Conservation (phyloP, 2,329 filamentous ascomycete genomes). For the Exophiala viscosa region DNA sequence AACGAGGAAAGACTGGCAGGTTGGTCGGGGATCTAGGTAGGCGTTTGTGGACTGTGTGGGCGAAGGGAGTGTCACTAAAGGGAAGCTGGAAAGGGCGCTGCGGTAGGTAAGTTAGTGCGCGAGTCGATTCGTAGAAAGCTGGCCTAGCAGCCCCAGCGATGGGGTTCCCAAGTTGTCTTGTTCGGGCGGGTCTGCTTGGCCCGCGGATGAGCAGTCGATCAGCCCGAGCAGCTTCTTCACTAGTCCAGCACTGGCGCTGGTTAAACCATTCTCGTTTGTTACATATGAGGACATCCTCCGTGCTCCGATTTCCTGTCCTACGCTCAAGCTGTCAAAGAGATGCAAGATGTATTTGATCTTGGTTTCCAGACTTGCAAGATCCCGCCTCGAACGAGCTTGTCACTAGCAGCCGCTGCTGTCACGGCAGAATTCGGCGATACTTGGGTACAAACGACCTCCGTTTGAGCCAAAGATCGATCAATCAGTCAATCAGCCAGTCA, state of each 20-base stretch:
- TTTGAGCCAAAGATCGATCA: too few species aligned
- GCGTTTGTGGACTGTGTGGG: not conserved
- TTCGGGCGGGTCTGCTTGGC: constrained; percentile 6
- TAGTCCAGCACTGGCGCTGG: not conserved
- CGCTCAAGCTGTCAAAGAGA: too few species aligned
- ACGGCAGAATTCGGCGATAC: too few species aligned
- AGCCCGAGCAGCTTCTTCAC: not conserved
- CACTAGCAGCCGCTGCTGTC: too few species aligned
- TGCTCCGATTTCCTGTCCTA: too few species aligned
- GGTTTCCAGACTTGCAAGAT: too few species aligned
- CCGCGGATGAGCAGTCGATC: constrained; percentile 3
- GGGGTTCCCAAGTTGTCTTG: constrained; percentile 1
- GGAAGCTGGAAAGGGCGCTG: not conserved
- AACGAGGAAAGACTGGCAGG: constrained; percentile 3
- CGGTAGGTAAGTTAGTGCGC: not conserved
- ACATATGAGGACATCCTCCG: too few species aligned
- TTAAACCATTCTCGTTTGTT: not conserved
- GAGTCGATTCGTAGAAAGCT: not conserved
- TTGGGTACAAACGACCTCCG: too few species aligned
- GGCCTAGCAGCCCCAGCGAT: constrained; percentile 1
- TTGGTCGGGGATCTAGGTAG: constrained; percentile 1
- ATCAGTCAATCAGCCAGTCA: too few species aligned
- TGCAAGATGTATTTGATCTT: too few species aligned
- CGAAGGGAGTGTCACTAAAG: not conserved
- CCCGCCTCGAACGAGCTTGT: too few species aligned